phyloP scores from a whole-genome alignment of 768 basidiomycete species.

The Exsudoporus frostii region DNA sequence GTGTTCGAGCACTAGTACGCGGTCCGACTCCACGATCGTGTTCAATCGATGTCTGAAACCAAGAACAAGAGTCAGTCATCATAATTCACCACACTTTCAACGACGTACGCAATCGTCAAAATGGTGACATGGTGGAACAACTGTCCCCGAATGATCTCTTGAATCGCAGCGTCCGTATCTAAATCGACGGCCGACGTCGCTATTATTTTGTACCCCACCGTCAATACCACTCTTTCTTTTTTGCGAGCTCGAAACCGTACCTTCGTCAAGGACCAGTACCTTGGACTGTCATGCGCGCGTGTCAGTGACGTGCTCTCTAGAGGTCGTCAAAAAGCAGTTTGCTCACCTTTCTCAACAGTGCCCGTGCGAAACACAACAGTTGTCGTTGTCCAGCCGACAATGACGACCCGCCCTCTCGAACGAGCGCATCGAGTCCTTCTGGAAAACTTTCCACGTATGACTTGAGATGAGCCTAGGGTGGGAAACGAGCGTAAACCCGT shows the following conservation, averaged over 20 bases:
- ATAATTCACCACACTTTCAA: no score
- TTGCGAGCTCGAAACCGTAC: slow-evolving; percentile 31
- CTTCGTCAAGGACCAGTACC: slow-evolving; percentile 90
- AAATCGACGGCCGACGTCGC: slow-evolving; percentile 91
- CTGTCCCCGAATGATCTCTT: slow-evolving; percentile 80
- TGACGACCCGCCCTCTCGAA: slow-evolving; percentile 78
- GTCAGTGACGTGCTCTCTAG: background rate
- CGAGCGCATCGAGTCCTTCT: slow-evolving; percentile 66
- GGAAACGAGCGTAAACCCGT: no score
- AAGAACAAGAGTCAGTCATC: background rate
- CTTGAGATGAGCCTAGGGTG: slow-evolving; percentile 57
- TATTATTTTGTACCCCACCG: no score
- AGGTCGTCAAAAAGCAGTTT: no score
- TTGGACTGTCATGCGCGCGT: slow-evolving; percentile 50
- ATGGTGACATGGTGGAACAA: slow-evolving; percentile 79
- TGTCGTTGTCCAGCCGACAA: slow-evolving; percentile 85
- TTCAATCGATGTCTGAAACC: slow-evolving; percentile 71
- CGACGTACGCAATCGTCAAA: slow-evolving; percentile 76
- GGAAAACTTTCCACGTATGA: slow-evolving; percentile 65
- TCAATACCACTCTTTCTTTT: background rate
- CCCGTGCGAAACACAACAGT: slow-evolving; percentile 84
- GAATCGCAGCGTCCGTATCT: slow-evolving; percentile 86
- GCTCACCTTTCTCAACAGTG: slow-evolving; percentile 68
- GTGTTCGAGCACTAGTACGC: slow-evolving; percentile 76
- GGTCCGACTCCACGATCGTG: slow-evolving; percentile 79